Evolutionary conservation across 2,329 filamentous ascomycete genomes (phyloP).

Genomic region (Setomelanomma holmii): DNA sequence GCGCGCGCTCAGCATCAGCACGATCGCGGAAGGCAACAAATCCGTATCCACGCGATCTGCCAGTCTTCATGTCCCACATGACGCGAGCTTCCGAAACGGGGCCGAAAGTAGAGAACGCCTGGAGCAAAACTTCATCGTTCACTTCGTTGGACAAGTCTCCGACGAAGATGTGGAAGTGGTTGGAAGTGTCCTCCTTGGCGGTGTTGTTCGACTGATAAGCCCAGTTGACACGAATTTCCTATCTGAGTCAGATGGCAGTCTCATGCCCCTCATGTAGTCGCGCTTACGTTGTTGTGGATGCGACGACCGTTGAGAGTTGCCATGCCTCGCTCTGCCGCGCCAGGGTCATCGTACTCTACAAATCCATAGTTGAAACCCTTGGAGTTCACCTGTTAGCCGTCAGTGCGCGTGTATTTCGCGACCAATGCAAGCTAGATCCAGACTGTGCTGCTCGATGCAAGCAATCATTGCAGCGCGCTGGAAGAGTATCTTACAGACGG

Average conservation of each 20-base stretch:
- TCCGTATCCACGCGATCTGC: constrained; percentile 93
- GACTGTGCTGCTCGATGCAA: constrained; percentile 3
- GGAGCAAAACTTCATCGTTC: constrained; percentile 91
- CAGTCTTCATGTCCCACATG: constrained; percentile 99
- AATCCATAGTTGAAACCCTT: constrained; percentile 99
- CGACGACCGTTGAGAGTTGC: constrained; percentile 92
- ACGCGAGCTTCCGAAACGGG: constrained; percentile 96
- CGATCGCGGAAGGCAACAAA: constrained; percentile 98
- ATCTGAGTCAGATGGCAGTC: constrained; percentile 30
- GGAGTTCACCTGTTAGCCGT: constrained; percentile 28
- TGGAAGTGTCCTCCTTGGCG: constrained; percentile 96
- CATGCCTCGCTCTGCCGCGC: constrained; percentile 96
- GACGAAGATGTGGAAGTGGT: constrained; percentile 99
- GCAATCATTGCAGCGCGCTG: constrained; percentile 18
- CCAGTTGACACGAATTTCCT: constrained; percentile 99
- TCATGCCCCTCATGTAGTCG: neutral
- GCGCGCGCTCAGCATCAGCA: constrained; percentile 89
- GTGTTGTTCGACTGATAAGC: constrained; percentile 95
- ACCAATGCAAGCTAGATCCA: constrained; percentile 15
- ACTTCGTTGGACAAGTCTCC: constrained; percentile 98
- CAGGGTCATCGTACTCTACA: constrained; percentile 97
- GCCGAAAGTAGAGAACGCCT: constrained; percentile 96
- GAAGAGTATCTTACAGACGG: constrained; percentile 27
- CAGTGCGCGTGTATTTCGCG: constrained; percentile 13
- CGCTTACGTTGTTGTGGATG: constrained; percentile 89